Evolutionary conservation across 116 monocot species (phyloP).

Genomic region (Dioscorea cayenensis): DNA sequence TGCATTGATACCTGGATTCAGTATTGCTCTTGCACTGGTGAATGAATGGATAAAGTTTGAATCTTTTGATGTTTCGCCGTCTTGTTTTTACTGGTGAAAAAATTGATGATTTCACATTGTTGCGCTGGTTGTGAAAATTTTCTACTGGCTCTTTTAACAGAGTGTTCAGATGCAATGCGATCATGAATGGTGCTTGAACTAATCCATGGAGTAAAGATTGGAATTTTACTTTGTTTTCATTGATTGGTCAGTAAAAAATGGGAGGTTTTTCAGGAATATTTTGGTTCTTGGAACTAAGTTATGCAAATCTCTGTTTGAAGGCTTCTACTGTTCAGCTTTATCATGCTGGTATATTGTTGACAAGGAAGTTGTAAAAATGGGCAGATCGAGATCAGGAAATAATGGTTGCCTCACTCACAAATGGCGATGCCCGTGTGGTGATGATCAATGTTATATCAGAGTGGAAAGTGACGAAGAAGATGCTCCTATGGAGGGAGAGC

Average conservation of each 20-base stretch:
- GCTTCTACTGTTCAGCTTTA: background rate
- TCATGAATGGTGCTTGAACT: too few species aligned
- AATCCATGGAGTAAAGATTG: too few species aligned
- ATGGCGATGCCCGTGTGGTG: conserved; percentile 55
- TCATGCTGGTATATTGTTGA: conserved; percentile 2
- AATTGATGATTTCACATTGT: background rate
- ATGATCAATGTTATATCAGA: conserved; percentile 41
- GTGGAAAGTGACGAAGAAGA: conserved; percentile 38
- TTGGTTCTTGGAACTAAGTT: background rate
- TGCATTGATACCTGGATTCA: too few species aligned
- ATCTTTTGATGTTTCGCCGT: background rate
- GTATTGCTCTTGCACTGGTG: too few species aligned
- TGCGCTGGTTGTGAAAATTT: background rate
- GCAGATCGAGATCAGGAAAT: conserved; percentile 21
- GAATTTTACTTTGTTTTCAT: background rate
- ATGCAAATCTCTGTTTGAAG: too few species aligned
- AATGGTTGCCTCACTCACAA: conserved; percentile 31
- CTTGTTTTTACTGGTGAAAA: background rate
- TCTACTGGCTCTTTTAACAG: background rate
- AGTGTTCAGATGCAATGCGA: background rate
- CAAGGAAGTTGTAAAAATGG: conserved; percentile 18
- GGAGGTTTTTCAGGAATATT: background rate
- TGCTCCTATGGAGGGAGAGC: conserved; percentile 17
- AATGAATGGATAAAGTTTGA: background rate
- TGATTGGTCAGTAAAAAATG: background rate